A percentile compares a stretch with the other conserved stretches of the same genome.
These are phyloP conservation scores for Yueomyces sinensis DNA, from an alignment of 805 yeast genomes.

Conservation along the genomic window DNA sequence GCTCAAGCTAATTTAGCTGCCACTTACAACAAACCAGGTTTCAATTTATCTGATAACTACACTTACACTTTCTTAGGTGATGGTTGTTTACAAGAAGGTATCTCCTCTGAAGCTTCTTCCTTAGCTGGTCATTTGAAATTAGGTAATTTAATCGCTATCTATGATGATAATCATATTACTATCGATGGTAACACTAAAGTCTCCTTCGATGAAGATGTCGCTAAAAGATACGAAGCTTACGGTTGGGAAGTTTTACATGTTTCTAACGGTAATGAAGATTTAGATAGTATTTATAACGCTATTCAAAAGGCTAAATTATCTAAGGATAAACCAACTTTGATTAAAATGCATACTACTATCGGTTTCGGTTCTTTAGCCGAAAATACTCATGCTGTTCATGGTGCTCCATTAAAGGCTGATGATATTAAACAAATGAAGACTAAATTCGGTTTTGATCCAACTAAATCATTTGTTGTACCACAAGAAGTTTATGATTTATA, in stretches of 20 bases:
- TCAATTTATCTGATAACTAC: constrained; percentile 56
- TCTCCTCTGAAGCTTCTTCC: constrained; percentile 85
- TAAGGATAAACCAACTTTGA: constrained; percentile 72
- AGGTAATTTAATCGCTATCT: constrained; percentile 85
- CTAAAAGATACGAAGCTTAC: constrained; percentile 73
- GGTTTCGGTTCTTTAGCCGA: constrained; percentile 80
- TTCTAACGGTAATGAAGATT: constrained; percentile 68
- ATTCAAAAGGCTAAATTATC: constrained; percentile 70
- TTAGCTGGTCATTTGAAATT: constrained; percentile 93
- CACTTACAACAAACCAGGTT: constrained; percentile 81
- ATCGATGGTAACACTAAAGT: constrained; percentile 86
- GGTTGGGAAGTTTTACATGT: constrained; percentile 86
- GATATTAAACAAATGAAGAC: constrained; percentile 79
- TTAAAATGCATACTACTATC: constrained; percentile 79
- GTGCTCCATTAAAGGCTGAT: constrained; percentile 89
- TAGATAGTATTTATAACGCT: constrained; percentile 57
- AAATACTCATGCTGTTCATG: constrained; percentile 92
- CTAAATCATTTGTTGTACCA: constrained; percentile 64
- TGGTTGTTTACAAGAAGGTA: constrained; percentile 98
- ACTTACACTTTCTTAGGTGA: constrained; percentile 84
- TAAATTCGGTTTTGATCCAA: constrained; percentile 80
- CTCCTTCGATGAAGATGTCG: constrained; percentile 89
- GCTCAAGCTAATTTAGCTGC: constrained; percentile 91
- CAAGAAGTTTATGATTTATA: constrained; percentile 68
- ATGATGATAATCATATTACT: constrained; percentile 94